Conservation (phyloP, 305 asterid species). For the Ilex paraguariensis region DNA sequence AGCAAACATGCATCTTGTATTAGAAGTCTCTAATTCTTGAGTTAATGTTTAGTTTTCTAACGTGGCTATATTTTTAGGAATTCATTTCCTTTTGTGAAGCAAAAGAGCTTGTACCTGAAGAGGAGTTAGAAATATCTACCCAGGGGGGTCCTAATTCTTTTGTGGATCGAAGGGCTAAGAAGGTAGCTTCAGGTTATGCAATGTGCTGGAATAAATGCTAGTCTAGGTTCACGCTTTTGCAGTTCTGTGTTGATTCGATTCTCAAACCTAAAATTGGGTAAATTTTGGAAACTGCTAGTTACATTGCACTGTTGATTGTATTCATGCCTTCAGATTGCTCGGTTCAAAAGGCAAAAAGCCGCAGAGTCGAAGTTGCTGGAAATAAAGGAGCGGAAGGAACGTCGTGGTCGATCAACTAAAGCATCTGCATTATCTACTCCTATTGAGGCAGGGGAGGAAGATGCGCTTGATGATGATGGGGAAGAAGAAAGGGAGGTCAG, state of each 20-base stretch:
- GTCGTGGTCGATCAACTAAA: slow-evolving; percentile 93
- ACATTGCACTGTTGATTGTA: slow-evolving; percentile 1
- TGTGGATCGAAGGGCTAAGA: slow-evolving; percentile 79
- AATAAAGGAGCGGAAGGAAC: slow-evolving; percentile 84
- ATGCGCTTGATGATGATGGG: slow-evolving; percentile 80
- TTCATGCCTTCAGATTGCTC: slow-evolving; percentile 57
- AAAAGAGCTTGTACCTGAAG: slow-evolving; percentile 91
- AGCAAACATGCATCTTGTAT: no score
- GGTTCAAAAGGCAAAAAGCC: slow-evolving; percentile 83
- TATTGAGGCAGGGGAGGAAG: slow-evolving; percentile 68
- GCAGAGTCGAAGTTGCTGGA: slow-evolving; percentile 85
- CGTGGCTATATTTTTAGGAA: slow-evolving; percentile 43
- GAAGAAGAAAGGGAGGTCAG: slow-evolving; percentile 97
- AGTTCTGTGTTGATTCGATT: no score
- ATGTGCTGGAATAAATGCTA: no score
- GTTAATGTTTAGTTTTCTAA: background rate
- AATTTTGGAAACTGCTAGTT: background rate
- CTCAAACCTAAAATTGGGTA: no score
- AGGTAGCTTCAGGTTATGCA: slow-evolving; percentile 33
- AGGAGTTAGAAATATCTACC: slow-evolving; percentile 50
- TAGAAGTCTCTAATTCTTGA: no score
- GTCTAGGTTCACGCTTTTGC: no score
- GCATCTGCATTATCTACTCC: slow-evolving; percentile 94
- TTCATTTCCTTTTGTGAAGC: slow-evolving; percentile 82
- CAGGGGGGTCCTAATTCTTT: slow-evolving; percentile 37